phyloP scores from a whole-genome alignment of 176 grass and related monocot genomes.

The Tuctoria greenei region DNA sequence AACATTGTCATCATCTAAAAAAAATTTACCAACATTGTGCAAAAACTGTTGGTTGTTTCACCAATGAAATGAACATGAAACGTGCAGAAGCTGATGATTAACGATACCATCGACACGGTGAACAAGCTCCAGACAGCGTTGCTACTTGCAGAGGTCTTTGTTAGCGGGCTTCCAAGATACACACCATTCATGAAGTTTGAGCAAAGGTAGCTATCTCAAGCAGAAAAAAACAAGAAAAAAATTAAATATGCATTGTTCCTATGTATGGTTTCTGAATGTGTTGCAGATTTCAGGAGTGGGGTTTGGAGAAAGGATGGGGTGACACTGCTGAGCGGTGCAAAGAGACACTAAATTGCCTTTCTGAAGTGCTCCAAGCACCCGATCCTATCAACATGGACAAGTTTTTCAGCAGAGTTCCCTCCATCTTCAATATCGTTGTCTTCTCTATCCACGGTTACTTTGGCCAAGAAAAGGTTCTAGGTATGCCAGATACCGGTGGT shows the following conservation, averaged over 20 bases:
- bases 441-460: slow-evolving; percentile 96
- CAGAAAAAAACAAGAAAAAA: neutral
- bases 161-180: slow-evolving; percentile 64
- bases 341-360: slow-evolving; percentile 77
- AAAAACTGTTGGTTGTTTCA: neutral
- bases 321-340: slow-evolving; percentile 77
- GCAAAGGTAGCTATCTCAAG: slow-evolving; percentile 54
- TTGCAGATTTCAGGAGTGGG: slow-evolving; percentile 93
- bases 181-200: slow-evolving; percentile 84
- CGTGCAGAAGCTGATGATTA: slow-evolving; percentile 92
- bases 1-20: too few relatives aligned
- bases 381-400: slow-evolving; percentile 86
- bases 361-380: slow-evolving; percentile 94
- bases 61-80: neutral
- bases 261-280: neutral
- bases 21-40: too few relatives aligned
- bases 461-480: slow-evolving; percentile 94
- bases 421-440: slow-evolving; percentile 78
- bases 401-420: slow-evolving; percentile 81
- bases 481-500: slow-evolving; percentile 93
- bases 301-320: slow-evolving; percentile 97
- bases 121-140: slow-evolving; percentile 89
- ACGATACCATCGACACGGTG: slow-evolving; percentile 62
- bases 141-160: slow-evolving; percentile 76
- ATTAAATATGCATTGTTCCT: neutral